Evolutionary conservation across 2,329 filamentous ascomycete species (phyloP).

Genomic region (Madurella fahalii): DNA sequence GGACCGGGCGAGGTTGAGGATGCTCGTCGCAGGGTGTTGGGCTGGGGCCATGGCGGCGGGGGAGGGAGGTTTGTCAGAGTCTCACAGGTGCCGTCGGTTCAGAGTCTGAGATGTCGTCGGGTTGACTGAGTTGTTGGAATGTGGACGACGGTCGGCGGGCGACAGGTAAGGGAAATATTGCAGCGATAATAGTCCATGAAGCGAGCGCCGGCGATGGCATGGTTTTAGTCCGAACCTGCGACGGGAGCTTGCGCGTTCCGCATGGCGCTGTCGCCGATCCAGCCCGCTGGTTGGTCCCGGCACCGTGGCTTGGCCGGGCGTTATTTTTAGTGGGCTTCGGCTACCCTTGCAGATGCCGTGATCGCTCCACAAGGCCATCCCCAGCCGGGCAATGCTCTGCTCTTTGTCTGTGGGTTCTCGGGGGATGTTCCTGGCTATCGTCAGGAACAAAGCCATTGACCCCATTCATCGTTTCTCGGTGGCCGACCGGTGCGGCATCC

Average conservation of each 20-base stretch:
- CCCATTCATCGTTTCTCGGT: background rate
- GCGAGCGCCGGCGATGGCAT: background rate
- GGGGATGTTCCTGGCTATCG: background rate
- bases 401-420: background rate
- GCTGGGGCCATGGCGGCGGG: constrained; percentile 9
- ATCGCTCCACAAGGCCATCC: background rate
- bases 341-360: constrained; percentile 6
- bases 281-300: background rate
- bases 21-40: background rate
- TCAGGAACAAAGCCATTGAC: background rate
- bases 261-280: background rate
- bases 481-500: no score
- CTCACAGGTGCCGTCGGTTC: no score
- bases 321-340: constrained; percentile 8
- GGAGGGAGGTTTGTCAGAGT: no score
- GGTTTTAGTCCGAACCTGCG: background rate
- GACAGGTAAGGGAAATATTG: no score
- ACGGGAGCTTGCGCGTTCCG: constrained; percentile 13
- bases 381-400: background rate
- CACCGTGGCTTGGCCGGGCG: constrained; percentile 7
- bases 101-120: no score
- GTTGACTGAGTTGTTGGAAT: no score
- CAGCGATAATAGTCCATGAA: background rate
- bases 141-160: no score
- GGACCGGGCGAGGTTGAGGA: constrained; percentile 1